These are phyloP conservation scores for Claviceps pazoutovae DNA, from an alignment of 2,329 filamentous ascomycete species.

Conservation along the genomic window DNA sequence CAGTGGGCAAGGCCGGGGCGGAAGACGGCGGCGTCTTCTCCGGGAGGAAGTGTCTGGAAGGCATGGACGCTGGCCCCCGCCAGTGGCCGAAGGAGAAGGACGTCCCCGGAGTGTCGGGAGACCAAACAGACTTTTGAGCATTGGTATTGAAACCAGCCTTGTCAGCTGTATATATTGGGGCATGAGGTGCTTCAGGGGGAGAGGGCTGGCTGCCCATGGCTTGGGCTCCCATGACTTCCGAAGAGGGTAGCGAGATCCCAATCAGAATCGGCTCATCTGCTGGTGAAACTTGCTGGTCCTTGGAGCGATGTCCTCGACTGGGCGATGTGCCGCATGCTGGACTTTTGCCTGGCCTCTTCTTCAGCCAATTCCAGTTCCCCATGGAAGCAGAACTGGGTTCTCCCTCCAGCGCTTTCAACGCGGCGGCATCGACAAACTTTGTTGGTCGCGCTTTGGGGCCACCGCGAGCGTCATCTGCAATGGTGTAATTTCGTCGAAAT, in stretches of 20 bases:
- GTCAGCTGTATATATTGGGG: background rate
- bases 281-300: conserved; percentile 44
- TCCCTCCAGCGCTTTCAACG: conserved; percentile 45
- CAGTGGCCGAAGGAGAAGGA: conserved; percentile 25
- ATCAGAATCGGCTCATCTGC: conserved; percentile 60
- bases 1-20: conserved; percentile 41
- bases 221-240: conserved; percentile 10
- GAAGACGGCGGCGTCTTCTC: conserved; percentile 47
- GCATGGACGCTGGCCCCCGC: conserved; percentile 31
- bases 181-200: background rate
- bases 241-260: conserved; percentile 50
- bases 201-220: conserved; percentile 22
- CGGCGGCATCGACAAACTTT: conserved; percentile 45
- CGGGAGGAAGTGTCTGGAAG: conserved; percentile 12
- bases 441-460: conserved; percentile 17
- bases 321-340: conserved; percentile 13
- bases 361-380: conserved; percentile 45
- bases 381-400: conserved; percentile 37
- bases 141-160: background rate
- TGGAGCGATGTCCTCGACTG: conserved; percentile 14
- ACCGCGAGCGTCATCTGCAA: conserved; percentile 17
- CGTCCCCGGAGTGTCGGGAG: conserved; percentile 45
- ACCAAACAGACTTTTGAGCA: conserved; percentile 38
- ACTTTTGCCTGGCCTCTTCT: conserved; percentile 22
- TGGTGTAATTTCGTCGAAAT: conserved; percentile 30